Evolutionary conservation across 805 yeast genomes (phyloP).

Genomic region (Monosporozyma yasuniensis): DNA sequence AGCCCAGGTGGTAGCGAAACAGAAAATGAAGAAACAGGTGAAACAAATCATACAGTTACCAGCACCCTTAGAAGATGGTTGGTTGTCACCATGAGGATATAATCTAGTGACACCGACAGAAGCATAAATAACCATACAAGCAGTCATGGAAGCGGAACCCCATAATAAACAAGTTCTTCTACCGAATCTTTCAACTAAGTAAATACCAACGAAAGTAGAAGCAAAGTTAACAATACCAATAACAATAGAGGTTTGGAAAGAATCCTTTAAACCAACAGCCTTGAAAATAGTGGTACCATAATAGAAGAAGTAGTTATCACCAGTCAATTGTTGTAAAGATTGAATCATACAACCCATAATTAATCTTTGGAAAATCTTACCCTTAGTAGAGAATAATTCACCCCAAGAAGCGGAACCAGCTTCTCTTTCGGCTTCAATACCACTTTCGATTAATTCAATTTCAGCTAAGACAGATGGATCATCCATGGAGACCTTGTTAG

Average conservation of each 20-base stretch:
- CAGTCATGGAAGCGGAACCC: constrained; percentile 42
- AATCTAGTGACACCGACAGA: too few species aligned
- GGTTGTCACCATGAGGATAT: too few species aligned
- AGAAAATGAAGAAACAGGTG: too few species aligned
- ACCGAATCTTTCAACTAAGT: constrained; percentile 46
- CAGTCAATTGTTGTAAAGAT: constrained; percentile 61
- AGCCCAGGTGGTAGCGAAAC: too few species aligned
- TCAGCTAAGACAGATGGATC: constrained; percentile 49
- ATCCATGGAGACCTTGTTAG: constrained; percentile 46
- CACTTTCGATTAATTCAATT: constrained; percentile 48
- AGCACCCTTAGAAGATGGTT: too few species aligned
- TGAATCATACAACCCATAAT: constrained; percentile 49
- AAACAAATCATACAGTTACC: too few species aligned
- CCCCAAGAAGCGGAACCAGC: constrained; percentile 39
- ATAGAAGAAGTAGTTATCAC: constrained; percentile 61
- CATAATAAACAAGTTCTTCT: constrained; percentile 39
- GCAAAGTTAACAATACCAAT: constrained; percentile 54
- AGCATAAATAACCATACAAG: constrained; percentile 36
- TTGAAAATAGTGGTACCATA: constrained; percentile 54
- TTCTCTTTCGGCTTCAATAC: constrained; percentile 43
- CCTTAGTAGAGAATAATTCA: constrained; percentile 44
- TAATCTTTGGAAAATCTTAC: too few species aligned
- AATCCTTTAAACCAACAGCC: constrained; percentile 51
- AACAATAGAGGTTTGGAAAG: constrained; percentile 50
- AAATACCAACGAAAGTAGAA: constrained; percentile 47